Percentiles rank a stretch among this genome's conserved stretches.
Evolutionary conservation across 441 rosid species (phyloP).

Genomic region (Adansonia gregorii): DNA sequence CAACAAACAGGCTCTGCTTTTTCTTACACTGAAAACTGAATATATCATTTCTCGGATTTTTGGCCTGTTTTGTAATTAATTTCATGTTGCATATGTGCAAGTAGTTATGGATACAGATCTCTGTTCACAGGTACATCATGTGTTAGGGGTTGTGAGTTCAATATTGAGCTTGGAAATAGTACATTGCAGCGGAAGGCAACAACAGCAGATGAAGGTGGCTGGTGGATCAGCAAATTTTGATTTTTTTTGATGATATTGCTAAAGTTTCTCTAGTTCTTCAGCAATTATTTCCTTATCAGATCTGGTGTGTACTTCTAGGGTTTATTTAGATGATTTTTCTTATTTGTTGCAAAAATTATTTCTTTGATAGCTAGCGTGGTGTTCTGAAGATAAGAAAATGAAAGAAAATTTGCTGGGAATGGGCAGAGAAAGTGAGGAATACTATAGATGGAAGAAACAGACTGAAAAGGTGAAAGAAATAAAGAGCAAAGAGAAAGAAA

Average conservation of each 20-base stretch:
- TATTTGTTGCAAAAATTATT: not conserved
- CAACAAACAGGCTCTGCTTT: constrained; percentile 7
- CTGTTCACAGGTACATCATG: not conserved
- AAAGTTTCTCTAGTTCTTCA: not conserved
- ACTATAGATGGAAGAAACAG: not conserved
- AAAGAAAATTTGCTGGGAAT: not conserved
- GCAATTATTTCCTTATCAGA: not conserved
- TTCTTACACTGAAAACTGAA: not conserved
- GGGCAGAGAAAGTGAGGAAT: not conserved
- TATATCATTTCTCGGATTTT: not conserved
- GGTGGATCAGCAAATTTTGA: not conserved
- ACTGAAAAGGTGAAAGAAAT: not conserved
- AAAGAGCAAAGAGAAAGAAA: not conserved
- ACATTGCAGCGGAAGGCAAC: not conserved
- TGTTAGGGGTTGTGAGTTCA: not conserved
- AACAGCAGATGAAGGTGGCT: not conserved
- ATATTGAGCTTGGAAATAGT: not conserved
- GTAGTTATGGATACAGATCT: not conserved
- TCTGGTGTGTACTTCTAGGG: not conserved
- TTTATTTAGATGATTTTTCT: not conserved
- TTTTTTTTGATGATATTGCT: not conserved
- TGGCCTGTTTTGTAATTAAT: not conserved
- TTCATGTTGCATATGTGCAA: not conserved
- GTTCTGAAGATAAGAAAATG: not conserved
- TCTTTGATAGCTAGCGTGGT: not conserved